Evolutionary conservation across 225 moss, liverwort and hornwort species (phyloP).

Genomic region (Sphagnum tenellum): DNA sequence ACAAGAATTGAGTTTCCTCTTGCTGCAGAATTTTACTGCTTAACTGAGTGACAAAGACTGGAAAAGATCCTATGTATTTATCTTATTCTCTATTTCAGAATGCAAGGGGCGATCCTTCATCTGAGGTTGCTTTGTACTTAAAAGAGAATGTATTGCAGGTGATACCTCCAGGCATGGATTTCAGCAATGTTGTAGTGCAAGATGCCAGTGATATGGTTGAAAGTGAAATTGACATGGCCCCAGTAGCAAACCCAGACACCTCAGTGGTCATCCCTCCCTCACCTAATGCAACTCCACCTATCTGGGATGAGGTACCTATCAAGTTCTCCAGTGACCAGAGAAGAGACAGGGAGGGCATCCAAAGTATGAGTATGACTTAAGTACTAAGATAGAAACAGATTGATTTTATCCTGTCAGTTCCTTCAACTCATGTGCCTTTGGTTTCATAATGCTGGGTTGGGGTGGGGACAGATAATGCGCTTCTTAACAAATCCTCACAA

Average conservation of each 20-base stretch:
- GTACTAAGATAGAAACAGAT: no score
- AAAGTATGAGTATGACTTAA: no score
- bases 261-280: conserved; percentile 21
- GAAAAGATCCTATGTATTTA: no score
- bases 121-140: no score
- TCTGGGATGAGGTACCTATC: conserved; percentile 39
- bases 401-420: no score
- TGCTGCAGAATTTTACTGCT: background rate
- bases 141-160: conserved; percentile 18
- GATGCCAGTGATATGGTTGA: conserved; percentile 40
- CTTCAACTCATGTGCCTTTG: background rate
- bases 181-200: conserved; percentile 50
- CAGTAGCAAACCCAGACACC: conserved; percentile 22
- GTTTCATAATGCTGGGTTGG: background rate
- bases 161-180: conserved; percentile 61
- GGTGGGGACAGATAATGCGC: conserved; percentile 28
- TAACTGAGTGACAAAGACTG: background rate
- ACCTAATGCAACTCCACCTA: conserved; percentile 29
- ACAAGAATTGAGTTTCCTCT: background rate
- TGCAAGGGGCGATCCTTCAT: no score
- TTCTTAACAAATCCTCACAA: conserved; percentile 58
- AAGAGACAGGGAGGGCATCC: no score
- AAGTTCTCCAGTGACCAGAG: background rate
- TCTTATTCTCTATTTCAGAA: no score
- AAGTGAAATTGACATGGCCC: conserved; percentile 17